Evolutionary conservation across 2,329 filamentous ascomycete species (phyloP), one percentile per base, ranked within the genome.

Genomic region (Pestalotiopsis sp.): DNA sequence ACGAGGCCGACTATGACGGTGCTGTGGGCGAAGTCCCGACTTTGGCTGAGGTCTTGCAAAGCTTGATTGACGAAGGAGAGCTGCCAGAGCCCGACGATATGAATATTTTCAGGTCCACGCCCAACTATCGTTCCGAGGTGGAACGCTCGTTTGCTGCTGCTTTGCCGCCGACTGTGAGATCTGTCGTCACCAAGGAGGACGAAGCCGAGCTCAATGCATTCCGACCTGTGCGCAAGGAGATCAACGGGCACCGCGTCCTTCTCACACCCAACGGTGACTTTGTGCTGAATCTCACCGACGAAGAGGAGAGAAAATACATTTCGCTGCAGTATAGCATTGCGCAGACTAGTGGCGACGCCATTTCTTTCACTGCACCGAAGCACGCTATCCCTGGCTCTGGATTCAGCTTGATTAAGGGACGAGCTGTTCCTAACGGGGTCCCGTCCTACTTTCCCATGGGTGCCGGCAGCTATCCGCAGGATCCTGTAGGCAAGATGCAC

Each of bases 191-290:
- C 1, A 82, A 85, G 58, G 84, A 88, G 60, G 89, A 92, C 70
- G 84, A 89, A 38, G 81, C 83, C 14, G 78, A 82, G 2, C 82
- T 91, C 6, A 81, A 85, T n/a, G 82, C 84, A 1, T 89, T 89
- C 62, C 83, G 85, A 70, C 82, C 88, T 12, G 87, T 92, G 9
- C 87, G 85, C 69, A 91, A 91, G 77, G 80, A 90, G 52, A 82
- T 89, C 1, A 90, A 92, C 70, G 90, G 89, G 67, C 86, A 87
- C 77, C 86, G 91, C 31, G 89, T 92, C 71, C 86, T 95, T 72
- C 88, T 95, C 66, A 94, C 92, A 0, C 91, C 92, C 0, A 90
- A 92, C 70, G 92, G 93, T 12, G 90, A 93, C 71, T 93, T 92
- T 76, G 84, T 95, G n/a, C 90, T 91, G 71, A 91, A 92, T 68